Evolutionary conservation across 768 basidiomycete genomes (phyloP).

Genomic region (Austroboletus eburneus): DNA sequence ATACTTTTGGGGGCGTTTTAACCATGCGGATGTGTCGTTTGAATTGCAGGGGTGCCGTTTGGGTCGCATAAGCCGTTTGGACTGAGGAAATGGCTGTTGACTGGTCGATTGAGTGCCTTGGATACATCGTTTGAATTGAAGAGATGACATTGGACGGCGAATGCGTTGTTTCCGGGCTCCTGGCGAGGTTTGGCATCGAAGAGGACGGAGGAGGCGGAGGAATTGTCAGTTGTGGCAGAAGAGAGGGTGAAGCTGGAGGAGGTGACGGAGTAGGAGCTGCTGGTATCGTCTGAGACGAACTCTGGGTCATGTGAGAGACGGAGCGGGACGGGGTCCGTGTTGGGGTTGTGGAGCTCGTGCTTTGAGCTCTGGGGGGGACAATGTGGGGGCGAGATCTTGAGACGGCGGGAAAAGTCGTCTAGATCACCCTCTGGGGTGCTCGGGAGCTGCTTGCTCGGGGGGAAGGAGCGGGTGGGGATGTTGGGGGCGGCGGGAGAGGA

Average conservation of each 20-base stretch:
- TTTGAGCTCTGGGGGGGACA: slow-evolving; percentile 29
- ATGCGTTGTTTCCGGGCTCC: slow-evolving; percentile 59
- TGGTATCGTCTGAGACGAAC: slow-evolving; percentile 51
- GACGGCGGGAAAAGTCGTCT: slow-evolving; percentile 67
- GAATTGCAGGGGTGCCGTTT: too few species aligned
- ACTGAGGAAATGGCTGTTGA: too few species aligned
- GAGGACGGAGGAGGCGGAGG: slow-evolving; percentile 66
- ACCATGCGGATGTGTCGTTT: too few species aligned
- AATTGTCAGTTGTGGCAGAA: slow-evolving; percentile 68
- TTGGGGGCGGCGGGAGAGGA: slow-evolving; percentile 31
- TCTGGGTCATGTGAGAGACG: slow-evolving; percentile 63
- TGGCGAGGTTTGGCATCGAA: slow-evolving; percentile 56
- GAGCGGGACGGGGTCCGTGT: slow-evolving; percentile 62
- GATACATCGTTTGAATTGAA: too few species aligned
- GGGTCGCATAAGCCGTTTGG: too few species aligned
- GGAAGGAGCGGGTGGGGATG: slow-evolving; percentile 26
- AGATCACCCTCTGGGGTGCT: slow-evolving; percentile 51
- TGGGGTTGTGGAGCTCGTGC: slow-evolving; percentile 66
- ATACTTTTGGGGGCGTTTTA: too few species aligned
- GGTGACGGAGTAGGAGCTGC: slow-evolving; percentile 55
- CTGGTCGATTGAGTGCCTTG: too few species aligned
- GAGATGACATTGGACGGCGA: slow-evolving; percentile 68
- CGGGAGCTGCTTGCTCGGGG: too few species aligned
- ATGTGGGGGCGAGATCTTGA: slow-evolving; percentile 60
- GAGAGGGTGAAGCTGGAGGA: slow-evolving; percentile 74